Evolutionary conservation across 2,329 filamentous ascomycete genomes (phyloP), one percentile per base, ranked within the genome.

Genomic region (Xylaria sp.): DNA sequence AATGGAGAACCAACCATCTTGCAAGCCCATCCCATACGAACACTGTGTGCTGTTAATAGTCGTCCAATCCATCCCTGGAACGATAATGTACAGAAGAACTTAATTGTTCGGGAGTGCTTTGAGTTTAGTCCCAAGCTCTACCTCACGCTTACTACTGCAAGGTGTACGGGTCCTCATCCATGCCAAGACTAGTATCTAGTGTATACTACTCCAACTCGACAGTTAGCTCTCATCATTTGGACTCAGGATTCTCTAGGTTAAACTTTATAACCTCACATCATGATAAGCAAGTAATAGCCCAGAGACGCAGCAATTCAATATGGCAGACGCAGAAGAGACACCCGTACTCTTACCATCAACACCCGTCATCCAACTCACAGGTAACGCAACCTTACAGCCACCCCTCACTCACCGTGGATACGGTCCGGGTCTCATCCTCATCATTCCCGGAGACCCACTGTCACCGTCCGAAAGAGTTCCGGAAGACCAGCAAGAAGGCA

Each of bases 351-450:
- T 71, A 5, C 69, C 69, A 25, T 68, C 62, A 1, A 69, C 69
- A 13, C 67, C 69, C 11, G 29, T 71, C 20, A 15, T 61, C 29
- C 56, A 22, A 1, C 61, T 72, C 33, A 50, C 63, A 11, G 36
- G 50, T 2, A 69, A 63, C 38, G 63, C 63, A 3, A 65, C 69
- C 13, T 38, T 72, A 15, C 71, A 70, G 39, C 71, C 64, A 51
- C 80, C 80, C 20, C 74, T 81, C 27, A 77, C 79, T 7, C 75
- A 79, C 47, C 71, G 76, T 27, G 79, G 79, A 9, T 68, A 74
- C 31, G 80, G 80, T 0, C 80, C 80, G 2, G 79, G 79, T 5
- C 71, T 81, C 5, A 71, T 81, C 17, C 69, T 81, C 55, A 50
- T 80, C 69, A 75, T 38, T 70, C 71, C 22, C 49, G 61, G 27